A percentile compares a stretch with the other conserved stretches of the same genome.
These are phyloP conservation scores for Backusella liffmaniae DNA, from an alignment of 192 early-diverging fungal species.

Conservation along the genomic window DNA sequence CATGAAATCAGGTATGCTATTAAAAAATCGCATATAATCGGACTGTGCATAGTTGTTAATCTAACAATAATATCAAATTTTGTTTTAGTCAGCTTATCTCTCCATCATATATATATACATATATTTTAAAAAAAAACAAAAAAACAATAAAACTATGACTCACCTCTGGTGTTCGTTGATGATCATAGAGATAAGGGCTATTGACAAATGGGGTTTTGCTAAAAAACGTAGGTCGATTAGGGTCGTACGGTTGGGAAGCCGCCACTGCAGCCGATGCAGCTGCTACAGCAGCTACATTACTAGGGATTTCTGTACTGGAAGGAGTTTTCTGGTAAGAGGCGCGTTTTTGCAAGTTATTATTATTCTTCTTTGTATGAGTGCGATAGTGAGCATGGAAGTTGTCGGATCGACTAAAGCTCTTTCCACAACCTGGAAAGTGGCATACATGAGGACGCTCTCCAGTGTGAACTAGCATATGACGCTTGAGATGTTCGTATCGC, in stretches of 20 bases:
- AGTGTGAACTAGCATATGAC: constrained; percentile 76
- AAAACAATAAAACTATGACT: background rate
- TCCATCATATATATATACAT: background rate
- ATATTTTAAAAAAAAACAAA: background rate
- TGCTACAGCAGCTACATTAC: background rate
- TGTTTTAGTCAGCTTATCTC: background rate
- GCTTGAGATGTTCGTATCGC: constrained; percentile 78
- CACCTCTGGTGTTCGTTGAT: background rate
- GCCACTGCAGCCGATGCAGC: background rate
- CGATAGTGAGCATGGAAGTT: constrained; percentile 77
- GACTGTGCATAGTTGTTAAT: constrained; percentile 2
- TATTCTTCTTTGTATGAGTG: constrained; percentile 64
- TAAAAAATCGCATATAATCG: background rate
- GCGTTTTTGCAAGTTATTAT: constrained; percentile 23
- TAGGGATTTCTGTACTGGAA: background rate
- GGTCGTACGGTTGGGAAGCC: background rate
- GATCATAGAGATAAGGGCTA: background rate
- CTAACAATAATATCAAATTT: background rate
- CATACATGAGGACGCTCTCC: constrained; percentile 73
- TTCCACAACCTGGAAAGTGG: constrained; percentile 68
- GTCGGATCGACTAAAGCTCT: constrained; percentile 78
- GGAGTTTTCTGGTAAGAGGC: constrained; percentile 17
- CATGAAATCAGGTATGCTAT: constrained; percentile 3
- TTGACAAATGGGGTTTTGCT: background rate
- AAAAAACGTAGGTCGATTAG: background rate